Evolutionary conservation across 441 rosid species (phyloP).

Genomic region (Pelargonium fulgidum): DNA sequence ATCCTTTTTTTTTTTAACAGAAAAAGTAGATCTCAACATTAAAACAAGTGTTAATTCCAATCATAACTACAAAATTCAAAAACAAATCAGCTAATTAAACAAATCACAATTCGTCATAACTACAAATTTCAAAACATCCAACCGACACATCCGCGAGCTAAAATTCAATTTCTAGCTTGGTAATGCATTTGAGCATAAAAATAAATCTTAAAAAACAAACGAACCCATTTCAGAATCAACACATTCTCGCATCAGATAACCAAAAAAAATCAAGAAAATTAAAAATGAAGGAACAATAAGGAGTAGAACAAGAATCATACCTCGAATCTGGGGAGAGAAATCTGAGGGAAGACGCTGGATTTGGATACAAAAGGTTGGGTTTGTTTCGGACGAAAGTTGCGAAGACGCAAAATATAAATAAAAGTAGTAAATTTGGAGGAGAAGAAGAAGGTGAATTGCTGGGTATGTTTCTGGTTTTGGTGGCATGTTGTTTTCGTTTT

Average conservation of each 20-base stretch:
- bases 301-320: background rate
- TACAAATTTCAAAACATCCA: conserved; percentile 1
- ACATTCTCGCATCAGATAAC: background rate
- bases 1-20: background rate
- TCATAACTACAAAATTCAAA: background rate
- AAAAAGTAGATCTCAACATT: background rate
- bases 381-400: background rate
- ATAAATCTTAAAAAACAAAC: conserved; percentile 7
- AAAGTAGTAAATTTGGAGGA: background rate
- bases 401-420: background rate
- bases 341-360: background rate
- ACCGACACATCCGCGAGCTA: background rate
- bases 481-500: conserved; percentile 5
- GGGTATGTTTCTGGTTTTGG: conserved; percentile 7
- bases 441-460: background rate
- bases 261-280: background rate
- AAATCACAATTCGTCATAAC: background rate
- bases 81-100: background rate
- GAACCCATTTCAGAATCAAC: conserved; percentile 14
- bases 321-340: background rate
- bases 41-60: background rate
- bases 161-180: background rate
- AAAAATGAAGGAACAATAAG: background rate
- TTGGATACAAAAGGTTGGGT: background rate
- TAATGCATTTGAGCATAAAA: conserved; percentile 22